Evolutionary conservation across 352 stramenopile species (phyloP), one percentile per base, ranked within the genome.

Genomic region (Phytophthora pinifolia): DNA sequence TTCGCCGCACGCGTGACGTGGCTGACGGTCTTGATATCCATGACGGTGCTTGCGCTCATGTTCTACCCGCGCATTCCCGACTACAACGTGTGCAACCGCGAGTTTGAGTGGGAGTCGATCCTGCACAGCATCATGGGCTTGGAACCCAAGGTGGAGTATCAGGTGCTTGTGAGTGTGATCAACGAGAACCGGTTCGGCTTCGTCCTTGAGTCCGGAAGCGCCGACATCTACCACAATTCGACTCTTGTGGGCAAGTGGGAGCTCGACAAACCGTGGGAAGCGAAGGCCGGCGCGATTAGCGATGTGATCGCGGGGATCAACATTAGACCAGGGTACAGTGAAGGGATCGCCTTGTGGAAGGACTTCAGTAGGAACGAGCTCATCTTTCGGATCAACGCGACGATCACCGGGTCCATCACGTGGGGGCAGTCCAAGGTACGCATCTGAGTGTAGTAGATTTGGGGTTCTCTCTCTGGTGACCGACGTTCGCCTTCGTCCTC

Each of bases 131-230:
- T 95, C 36, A 62, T 73, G 38, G 83, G 70, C 32, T 43, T 93
- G 6, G 70, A 88, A 32, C 85, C 85, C 0, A 91, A 90, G 55
- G 88, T 95, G 41, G 65, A 93, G 52, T 95, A 95, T 33, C 70
- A 95, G 43, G 78, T 95, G 41, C 55, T 95, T 39, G 84, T 91
- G 54, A 95, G 85, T 31, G 81, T 91, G 25, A 86, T 92, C 54
- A 95, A 95, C 57, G 85, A 95, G 62, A 95, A 95, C 61, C 81
- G 85, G 27, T 95, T 95, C 35, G 85, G 79, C 3, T 95, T 95
- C 38, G 61, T 90, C 35, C 55, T 95, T 3, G 76, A 91, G 39
- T 69, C 81, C n/a, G 85, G 83, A 9, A 62, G 58, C 3, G 83
- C 82, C 35, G 78, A 93, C 35, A 93, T 95, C 48, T 90, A 92